Evolutionary conservation across 2,329 filamentous ascomycete genomes (phyloP), one percentile per base, ranked within the genome.

Genomic region (Corynespora cassiicola): DNA sequence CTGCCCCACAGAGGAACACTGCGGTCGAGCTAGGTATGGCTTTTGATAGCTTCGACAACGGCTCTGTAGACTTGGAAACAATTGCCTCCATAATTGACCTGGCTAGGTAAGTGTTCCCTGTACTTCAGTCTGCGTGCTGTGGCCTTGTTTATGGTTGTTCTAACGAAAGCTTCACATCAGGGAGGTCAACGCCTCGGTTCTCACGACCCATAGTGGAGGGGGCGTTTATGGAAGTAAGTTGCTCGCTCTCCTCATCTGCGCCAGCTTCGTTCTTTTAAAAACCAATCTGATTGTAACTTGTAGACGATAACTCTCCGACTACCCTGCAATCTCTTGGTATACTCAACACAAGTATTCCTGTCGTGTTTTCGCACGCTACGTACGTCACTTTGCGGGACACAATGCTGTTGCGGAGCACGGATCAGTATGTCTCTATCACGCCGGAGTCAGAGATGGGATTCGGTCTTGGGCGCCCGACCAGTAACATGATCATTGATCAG

Each of bases 391-490:
- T 65, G 1, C 40, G 45, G 0, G 70, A 74, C 5, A 63, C 64
- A 1, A 34, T 56, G 2, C 63, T 78, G 0, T 68, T 81, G 1
- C 72, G 74, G 6, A 44, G 57, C 0, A 71, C 71, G 1, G 74
- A 80, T 58, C 72, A 79, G 36, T 75, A 75, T 55, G 54, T 81
- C 22, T 78, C 76, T 27, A 77, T 79, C 45, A 81, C 79, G 0
- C 76, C 77, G 2, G 79, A 82, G 52, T 79, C 76, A 0, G 79
- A 82, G 50, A 73, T 78, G 67, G 76, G 79, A 54, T 80, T 75
- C 52, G 78, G 79, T 8, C 75, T 78, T 46, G 68, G 63, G 1
- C 74, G 80, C 42, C 65, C 68, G 2, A 54, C 61, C 22, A 66
- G 62, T 7, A 66, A 73, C 36, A 54, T 65, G 5, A 61, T 74